Percentiles rank a stretch among this genome's conserved stretches.
Evolutionary conservation across 805 yeast species (phyloP).

Genomic region (Tetrapisispora nanseiensis): DNA sequence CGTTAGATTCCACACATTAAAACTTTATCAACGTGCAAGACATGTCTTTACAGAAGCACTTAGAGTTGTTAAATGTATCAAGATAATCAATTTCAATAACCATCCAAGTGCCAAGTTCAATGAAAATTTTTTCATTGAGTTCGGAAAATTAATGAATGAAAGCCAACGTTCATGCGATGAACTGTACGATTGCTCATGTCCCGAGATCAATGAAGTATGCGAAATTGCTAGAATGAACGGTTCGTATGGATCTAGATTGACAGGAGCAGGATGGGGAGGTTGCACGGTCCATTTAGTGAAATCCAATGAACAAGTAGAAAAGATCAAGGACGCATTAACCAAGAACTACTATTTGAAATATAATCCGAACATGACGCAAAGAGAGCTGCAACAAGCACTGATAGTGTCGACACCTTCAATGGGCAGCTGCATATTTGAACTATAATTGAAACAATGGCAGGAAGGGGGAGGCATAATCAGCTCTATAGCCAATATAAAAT

Average conservation of each 20-base stretch:
- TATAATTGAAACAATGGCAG: conserved; percentile 8
- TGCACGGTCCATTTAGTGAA: conserved; percentile 54
- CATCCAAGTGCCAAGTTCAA: not conserved
- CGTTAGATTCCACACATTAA: conserved; percentile 45
- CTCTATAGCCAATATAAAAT: too few species aligned
- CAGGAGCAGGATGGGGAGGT: conserved; percentile 79
- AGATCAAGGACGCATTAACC: conserved; percentile 38
- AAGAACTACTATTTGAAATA: conserved; percentile 41
- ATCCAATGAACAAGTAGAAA: conserved; percentile 14
- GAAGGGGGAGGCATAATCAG: not conserved
- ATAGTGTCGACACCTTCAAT: conserved; percentile 46
- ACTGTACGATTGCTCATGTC: conserved; percentile 45
- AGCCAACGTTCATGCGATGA: conserved; percentile 46
- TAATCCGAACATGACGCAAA: conserved; percentile 40
- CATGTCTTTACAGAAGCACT: conserved; percentile 57
- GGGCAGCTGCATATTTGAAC: conserved; percentile 35
- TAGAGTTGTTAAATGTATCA: conserved; percentile 44
- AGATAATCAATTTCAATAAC: conserved; percentile 27
- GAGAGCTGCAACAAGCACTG: conserved; percentile 40
- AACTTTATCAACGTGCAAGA: conserved; percentile 47
- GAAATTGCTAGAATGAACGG: conserved; percentile 46
- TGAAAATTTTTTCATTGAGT: conserved; percentile 30
- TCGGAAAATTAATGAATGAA: conserved; percentile 50
- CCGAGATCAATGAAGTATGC: conserved; percentile 45
- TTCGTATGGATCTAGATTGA: conserved; percentile 56